Conservation (phyloP, 768 basidiomycete species). For the Neoboletus subvelutipes region DNA sequence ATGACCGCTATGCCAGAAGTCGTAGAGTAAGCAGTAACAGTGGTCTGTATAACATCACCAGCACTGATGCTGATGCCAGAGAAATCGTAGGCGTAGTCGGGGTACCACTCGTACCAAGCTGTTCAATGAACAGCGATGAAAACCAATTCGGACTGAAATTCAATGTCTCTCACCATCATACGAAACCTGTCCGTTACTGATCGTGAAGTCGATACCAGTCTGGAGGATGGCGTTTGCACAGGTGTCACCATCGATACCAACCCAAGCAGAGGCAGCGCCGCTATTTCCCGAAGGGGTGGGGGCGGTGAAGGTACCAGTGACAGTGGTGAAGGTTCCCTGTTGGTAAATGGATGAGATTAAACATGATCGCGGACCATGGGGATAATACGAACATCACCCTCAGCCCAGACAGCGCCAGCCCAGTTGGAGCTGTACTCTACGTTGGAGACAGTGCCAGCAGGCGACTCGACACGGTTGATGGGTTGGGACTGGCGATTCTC, state of each 20-base stretch:
- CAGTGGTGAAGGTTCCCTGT: constrained; percentile 23
- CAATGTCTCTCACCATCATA: constrained; percentile 12
- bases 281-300: constrained; percentile 12
- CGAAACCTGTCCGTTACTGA: neutral
- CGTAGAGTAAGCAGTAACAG: constrained; percentile 17
- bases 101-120: constrained; percentile 28
- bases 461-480: neutral
- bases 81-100: constrained; percentile 16
- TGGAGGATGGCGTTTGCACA: constrained; percentile 18
- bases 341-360: neutral
- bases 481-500: constrained; percentile 13
- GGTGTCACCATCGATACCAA: constrained; percentile 25
- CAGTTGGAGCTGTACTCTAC: constrained; percentile 19
- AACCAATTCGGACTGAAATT: neutral
- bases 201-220: constrained; percentile 17
- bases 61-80: constrained; percentile 11
- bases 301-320: constrained; percentile 21
- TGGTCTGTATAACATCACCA: constrained; percentile 19
- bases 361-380: neutral
- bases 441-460: neutral
- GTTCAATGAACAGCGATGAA: neutral
- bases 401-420: constrained; percentile 17
- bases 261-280: constrained; percentile 21
- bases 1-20: constrained; percentile 19
- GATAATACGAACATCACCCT: constrained; percentile 8